These are phyloP conservation scores for Ziziphus jujuba DNA, from an alignment of 306 rosid genomes.

Conservation along the genomic window DNA sequence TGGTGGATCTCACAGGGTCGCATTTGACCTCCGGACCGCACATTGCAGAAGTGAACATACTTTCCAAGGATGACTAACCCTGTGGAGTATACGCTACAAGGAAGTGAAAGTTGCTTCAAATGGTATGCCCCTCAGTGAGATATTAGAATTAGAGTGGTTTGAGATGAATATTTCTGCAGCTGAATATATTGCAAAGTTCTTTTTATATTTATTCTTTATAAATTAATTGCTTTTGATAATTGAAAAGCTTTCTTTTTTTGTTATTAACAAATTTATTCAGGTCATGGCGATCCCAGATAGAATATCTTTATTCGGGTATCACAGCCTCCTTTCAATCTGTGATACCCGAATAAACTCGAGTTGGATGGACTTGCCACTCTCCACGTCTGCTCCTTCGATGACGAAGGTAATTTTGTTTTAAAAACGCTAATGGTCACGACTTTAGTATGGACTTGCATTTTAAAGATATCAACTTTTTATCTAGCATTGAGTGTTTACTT, in stretches of 20 bases:
- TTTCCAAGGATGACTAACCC: slow-evolving; percentile 77
- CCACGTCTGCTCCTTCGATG: slow-evolving; percentile 79
- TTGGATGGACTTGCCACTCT: slow-evolving; percentile 94
- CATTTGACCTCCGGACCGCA: slow-evolving; percentile 72
- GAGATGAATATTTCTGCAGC: too few species aligned
- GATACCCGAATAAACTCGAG: slow-evolving; percentile 90
- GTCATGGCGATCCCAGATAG: slow-evolving; percentile 98
- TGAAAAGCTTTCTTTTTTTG: not conserved
- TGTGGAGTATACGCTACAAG: slow-evolving; percentile 82
- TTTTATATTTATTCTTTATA: not conserved
- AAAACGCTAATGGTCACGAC: not conserved
- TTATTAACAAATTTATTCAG: slow-evolving; percentile 25
- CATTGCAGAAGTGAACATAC: slow-evolving; percentile 79
- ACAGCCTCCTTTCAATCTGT: slow-evolving; percentile 78
- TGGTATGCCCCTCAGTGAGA: slow-evolving; percentile 44
- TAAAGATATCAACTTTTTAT: not conserved
- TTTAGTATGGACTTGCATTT: not conserved
- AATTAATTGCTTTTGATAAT: not conserved
- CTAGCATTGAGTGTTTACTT: not conserved
- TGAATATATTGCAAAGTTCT: too few species aligned
- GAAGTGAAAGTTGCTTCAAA: slow-evolving; percentile 93
- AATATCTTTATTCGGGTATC: too few species aligned
- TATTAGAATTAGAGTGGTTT: too few species aligned
- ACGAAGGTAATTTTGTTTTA: slow-evolving; percentile 53
- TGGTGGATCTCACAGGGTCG: slow-evolving; percentile 32